A percentile compares a stretch with the other conserved stretches of the same genome.
These are phyloP conservation scores for Rossbeevera mucosa DNA, from an alignment of 768 basidiomycete genomes.

Conservation along the genomic window DNA sequence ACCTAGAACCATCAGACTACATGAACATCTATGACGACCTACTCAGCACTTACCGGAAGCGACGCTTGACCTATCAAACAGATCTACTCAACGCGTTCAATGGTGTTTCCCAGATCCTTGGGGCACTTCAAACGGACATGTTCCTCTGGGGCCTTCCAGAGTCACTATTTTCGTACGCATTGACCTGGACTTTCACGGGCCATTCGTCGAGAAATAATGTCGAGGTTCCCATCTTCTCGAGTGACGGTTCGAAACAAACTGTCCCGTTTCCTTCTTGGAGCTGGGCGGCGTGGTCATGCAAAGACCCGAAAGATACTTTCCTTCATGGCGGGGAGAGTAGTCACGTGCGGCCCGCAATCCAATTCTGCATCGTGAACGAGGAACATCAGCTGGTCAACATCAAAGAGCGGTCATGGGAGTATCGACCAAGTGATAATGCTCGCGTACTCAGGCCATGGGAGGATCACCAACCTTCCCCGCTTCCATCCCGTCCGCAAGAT, in stretches of 20 bases:
- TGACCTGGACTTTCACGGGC: conserved; percentile 8
- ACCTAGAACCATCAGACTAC: neutral
- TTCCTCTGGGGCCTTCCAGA: conserved; percentile 17
- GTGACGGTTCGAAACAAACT: conserved; percentile 2
- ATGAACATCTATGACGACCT: neutral
- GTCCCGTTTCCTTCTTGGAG: conserved; percentile 17
- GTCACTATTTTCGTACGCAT: conserved; percentile 9
- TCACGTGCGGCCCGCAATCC: neutral
- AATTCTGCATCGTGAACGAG: conserved; percentile 7
- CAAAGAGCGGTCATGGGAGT: neutral
- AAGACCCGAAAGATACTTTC: neutral
- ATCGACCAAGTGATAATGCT: neutral
- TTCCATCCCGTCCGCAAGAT: neutral
- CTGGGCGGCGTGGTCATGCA: conserved; percentile 10
- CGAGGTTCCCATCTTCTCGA: neutral
- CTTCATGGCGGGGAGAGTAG: neutral
- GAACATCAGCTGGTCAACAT: neutral
- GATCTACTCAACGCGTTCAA: conserved; percentile 15
- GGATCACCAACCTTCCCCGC: neutral
- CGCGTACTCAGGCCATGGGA: conserved; percentile 1
- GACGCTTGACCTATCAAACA: conserved; percentile 10
- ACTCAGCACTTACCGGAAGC: conserved; percentile 6
- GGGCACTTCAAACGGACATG: conserved; percentile 4
- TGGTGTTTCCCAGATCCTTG: conserved; percentile 14
- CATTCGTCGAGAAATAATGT: conserved; percentile 1